phyloP scores from a whole-genome alignment of 495 filamentous ascomycete genomes.

The Neurospora sp. region DNA sequence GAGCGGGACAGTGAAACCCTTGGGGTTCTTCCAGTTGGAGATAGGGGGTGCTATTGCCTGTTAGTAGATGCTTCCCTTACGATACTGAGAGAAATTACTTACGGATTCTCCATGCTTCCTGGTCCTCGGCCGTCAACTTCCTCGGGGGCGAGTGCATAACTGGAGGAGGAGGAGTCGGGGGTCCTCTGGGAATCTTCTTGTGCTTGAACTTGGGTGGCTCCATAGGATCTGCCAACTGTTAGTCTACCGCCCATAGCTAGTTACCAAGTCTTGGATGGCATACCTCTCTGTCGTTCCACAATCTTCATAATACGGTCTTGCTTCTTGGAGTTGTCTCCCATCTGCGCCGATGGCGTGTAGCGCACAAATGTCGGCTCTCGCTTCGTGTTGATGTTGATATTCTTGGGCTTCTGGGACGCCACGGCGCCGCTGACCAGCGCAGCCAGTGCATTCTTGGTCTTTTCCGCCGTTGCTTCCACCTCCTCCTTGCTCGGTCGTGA shows the following conservation, averaged over 20 bases:
- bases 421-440: conserved; percentile 76
- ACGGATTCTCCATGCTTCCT: conserved; percentile 86
- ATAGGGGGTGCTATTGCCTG: conserved; percentile 55
- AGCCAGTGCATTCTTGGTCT: conserved; percentile 76
- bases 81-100: too few relatives aligned
- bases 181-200: conserved; percentile 94
- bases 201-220: conserved; percentile 98
- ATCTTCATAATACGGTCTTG: conserved; percentile 98
- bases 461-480: conserved; percentile 70
- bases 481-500: conserved; percentile 79
- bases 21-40: conserved; percentile 98
- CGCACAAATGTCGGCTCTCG: conserved; percentile 88
- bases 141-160: conserved; percentile 92
- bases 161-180: conserved; percentile 84
- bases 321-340: conserved; percentile 81
- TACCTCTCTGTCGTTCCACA: conserved; percentile 68
- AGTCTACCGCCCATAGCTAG: neutral
- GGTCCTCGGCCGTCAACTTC: conserved; percentile 93
- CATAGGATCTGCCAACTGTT: conserved; percentile 61
- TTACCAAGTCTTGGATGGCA: neutral
- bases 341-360: conserved; percentile 93
- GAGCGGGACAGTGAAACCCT: conserved; percentile 92
- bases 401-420: conserved; percentile 91
- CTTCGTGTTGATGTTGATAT: conserved; percentile 63
- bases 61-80: too few relatives aligned